Conservation (phyloP, 1,284 basidiomycete genomes). For the Puccinia triticina region DNA sequence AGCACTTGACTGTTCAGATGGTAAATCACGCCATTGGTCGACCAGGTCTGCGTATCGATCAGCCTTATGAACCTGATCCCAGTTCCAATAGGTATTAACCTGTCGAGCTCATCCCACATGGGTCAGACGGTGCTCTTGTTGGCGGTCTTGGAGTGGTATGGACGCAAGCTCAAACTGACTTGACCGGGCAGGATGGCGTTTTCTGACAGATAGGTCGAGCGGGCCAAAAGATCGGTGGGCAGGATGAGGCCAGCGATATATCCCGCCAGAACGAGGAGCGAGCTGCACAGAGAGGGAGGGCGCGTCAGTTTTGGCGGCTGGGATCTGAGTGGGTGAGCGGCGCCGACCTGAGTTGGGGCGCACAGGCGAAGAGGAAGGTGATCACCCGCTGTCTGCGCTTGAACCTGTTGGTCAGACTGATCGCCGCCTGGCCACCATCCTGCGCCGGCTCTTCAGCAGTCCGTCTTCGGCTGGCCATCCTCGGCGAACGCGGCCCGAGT, state of each 20-base stretch:
- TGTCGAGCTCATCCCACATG: slow-evolving; percentile 58
- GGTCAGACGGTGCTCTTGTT: neutral
- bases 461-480: neutral
- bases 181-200: slow-evolving; percentile 88
- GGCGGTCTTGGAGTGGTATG: neutral
- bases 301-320: too few species aligned
- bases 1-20: slow-evolving; percentile 66
- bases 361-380: neutral
- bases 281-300: slow-evolving; percentile 60
- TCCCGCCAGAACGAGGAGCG: slow-evolving; percentile 68
- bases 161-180: slow-evolving; percentile 63
- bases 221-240: slow-evolving; percentile 70
- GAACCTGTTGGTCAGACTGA: slow-evolving; percentile 6
- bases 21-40: slow-evolving; percentile 68
- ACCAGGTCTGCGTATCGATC: slow-evolving; percentile 74
- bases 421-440: neutral
- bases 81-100: slow-evolving; percentile 85
- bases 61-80: slow-evolving; percentile 81
- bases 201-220: slow-evolving; percentile 81
- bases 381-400: neutral
- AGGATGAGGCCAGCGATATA: slow-evolving; percentile 75
- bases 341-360: neutral
- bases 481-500: too few species aligned
- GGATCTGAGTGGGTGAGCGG: too few species aligned
- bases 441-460: neutral